Conservation (phyloP, 345 rosid species). For the Hypericum androsaemum region DNA sequence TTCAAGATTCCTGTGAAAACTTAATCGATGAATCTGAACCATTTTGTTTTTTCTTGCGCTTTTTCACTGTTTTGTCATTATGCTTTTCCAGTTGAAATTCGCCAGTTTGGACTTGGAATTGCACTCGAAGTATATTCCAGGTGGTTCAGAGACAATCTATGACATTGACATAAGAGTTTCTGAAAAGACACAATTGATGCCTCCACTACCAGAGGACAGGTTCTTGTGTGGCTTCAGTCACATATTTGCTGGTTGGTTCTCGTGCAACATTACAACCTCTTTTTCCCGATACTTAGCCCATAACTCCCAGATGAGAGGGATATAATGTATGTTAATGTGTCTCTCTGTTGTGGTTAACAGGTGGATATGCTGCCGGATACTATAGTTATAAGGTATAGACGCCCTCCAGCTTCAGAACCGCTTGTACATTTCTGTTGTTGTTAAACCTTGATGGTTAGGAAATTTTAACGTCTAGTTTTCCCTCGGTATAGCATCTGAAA, state of each 20-base stretch:
- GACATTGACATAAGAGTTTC: conserved; percentile 70
- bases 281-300: conserved; percentile 3
- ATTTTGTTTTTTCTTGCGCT: neutral
- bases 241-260: conserved; percentile 65
- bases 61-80: neutral
- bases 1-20: too few relatives aligned
- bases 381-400: conserved; percentile 82
- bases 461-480: neutral
- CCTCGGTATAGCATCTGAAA: conserved; percentile 16
- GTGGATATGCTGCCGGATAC: conserved; percentile 95
- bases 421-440: neutral
- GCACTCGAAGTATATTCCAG: conserved; percentile 58
- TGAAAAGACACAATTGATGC: conserved; percentile 57
- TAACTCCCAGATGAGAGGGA: neutral
- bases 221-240: conserved; percentile 79
- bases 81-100: conserved; percentile 47
- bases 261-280: neutral
- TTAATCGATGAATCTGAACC: too few relatives aligned
- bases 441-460: too few relatives aligned
- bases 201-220: conserved; percentile 72
- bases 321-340: neutral
- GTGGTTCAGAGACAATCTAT: conserved; percentile 61
- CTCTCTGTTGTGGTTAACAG: conserved; percentile 27
- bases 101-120: conserved; percentile 71
- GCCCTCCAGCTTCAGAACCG: neutral